Evolutionary conservation across 1,284 basidiomycete species (phyloP).

Genomic region (Ganoderma sp.): DNA sequence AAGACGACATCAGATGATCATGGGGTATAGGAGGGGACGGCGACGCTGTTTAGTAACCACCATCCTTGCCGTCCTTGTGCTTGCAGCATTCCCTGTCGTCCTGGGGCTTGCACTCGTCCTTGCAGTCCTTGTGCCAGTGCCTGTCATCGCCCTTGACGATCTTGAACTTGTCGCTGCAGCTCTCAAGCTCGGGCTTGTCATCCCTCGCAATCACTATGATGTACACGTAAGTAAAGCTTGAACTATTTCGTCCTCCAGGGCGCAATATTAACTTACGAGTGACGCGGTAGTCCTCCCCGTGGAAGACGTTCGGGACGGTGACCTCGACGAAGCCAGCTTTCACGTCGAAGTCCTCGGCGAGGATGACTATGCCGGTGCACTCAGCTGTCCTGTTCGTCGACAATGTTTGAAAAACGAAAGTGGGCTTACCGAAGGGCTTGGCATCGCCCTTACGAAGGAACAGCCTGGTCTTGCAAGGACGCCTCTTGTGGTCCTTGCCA

Average conservation of each 20-base stretch:
- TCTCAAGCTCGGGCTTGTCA: neutral
- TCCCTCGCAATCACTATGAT: neutral
- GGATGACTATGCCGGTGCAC: neutral
- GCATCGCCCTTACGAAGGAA: neutral
- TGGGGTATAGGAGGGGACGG: neutral
- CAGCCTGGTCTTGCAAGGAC: neutral
- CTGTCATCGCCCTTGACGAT: neutral
- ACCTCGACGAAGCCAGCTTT: neutral
- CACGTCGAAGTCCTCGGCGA: slow-evolving; percentile 1
- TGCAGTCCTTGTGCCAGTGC: neutral
- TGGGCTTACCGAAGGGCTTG: neutral
- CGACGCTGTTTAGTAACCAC: neutral
- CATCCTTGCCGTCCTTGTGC: neutral
- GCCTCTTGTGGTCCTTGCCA: neutral
- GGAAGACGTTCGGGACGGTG: neutral
- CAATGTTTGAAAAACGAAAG: neutral
- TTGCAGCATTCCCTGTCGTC: neutral
- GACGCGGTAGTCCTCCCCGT: neutral
- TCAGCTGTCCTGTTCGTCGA: too few species aligned
- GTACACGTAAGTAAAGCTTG: neutral
- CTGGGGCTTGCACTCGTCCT: neutral
- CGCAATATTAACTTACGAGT: neutral
- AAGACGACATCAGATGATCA: neutral
- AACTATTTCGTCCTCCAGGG: neutral
- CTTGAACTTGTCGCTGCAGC: slow-evolving; percentile 6